These are phyloP conservation scores for Fennellomyces sp. DNA, from an alignment of 371 early-diverging fungal species.

Conservation along the genomic window DNA sequence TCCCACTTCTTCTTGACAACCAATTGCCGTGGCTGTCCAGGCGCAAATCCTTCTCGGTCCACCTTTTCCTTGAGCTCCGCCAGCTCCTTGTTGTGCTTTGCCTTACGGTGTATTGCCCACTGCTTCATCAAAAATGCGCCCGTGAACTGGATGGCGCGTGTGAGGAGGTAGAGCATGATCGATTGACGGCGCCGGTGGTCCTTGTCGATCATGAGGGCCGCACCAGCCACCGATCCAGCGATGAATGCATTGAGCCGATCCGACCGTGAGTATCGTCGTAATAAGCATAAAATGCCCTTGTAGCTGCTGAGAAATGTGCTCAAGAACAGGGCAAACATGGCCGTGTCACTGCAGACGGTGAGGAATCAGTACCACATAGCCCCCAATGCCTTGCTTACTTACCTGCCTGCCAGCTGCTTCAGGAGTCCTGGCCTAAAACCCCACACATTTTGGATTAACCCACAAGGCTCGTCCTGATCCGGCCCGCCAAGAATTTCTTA, in stretches of 20 bases:
- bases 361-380: background rate
- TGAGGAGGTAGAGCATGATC: conserved; percentile 78
- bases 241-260: conserved; percentile 75
- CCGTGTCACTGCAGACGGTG: conserved; percentile 62
- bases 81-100: conserved; percentile 9
- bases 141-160: conserved; percentile 78
- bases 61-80: conserved; percentile 17
- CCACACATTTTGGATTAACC: background rate
- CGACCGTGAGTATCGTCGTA: conserved; percentile 55
- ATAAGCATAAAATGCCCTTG: conserved; percentile 74
- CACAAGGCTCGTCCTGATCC: background rate
- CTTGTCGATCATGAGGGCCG: conserved; percentile 70
- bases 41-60: conserved; percentile 26
- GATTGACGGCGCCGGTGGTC: conserved; percentile 74
- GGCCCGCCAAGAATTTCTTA: conserved; percentile 18
- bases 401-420: conserved; percentile 10
- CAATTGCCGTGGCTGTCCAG: conserved; percentile 21
- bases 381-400: background rate
- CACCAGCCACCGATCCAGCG: conserved; percentile 80
- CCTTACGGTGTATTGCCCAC: conserved; percentile 53
- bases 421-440: conserved; percentile 1
- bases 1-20: conserved; percentile 40
- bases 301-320: conserved; percentile 79
- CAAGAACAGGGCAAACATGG: conserved; percentile 81
- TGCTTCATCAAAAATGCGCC: conserved; percentile 68